Evolutionary conservation across 2,329 filamentous ascomycete species (phyloP).

Genomic region (Calonectria naviculata): DNA sequence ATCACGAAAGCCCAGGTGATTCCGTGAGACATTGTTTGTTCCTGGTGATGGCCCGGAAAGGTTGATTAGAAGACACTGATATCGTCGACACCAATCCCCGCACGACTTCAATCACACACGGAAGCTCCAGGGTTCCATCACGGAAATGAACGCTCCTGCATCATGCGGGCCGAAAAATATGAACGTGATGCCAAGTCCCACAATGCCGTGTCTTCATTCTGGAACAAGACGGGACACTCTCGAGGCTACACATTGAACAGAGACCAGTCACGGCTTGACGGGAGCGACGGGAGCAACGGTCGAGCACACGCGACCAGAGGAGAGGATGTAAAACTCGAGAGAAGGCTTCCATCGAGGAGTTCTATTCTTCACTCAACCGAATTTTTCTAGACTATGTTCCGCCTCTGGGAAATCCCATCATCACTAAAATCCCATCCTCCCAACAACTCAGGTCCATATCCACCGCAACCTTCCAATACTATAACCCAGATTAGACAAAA

Average conservation of each 20-base stretch:
- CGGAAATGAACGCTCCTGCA: too few species aligned
- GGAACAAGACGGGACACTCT: background rate
- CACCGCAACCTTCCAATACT: background rate
- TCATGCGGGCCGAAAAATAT: background rate
- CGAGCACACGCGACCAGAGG: too few species aligned
- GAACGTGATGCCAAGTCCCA: background rate
- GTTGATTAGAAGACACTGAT: background rate
- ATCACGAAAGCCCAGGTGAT: background rate
- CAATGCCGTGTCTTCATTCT: background rate
- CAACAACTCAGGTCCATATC: background rate
- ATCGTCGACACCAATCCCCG: background rate
- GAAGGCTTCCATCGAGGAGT: slow-evolving; percentile 18
- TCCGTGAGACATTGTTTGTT: background rate
- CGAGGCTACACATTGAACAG: background rate
- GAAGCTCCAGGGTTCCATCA: too few species aligned
- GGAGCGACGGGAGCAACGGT: background rate
- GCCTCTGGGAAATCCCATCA: slow-evolving; percentile 6
- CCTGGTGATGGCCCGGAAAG: background rate
- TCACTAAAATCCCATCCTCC: slow-evolving; percentile 9
- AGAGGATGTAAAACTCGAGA: background rate
- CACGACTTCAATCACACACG: background rate
- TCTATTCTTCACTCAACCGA: slow-evolving; percentile 34
- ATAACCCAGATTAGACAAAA: background rate
- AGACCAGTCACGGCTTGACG: background rate
- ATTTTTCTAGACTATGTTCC: slow-evolving; percentile 29